Evolutionary conservation across 169 alveolate species (phyloP).

Genomic region (Cryptosporidium baileyi): DNA sequence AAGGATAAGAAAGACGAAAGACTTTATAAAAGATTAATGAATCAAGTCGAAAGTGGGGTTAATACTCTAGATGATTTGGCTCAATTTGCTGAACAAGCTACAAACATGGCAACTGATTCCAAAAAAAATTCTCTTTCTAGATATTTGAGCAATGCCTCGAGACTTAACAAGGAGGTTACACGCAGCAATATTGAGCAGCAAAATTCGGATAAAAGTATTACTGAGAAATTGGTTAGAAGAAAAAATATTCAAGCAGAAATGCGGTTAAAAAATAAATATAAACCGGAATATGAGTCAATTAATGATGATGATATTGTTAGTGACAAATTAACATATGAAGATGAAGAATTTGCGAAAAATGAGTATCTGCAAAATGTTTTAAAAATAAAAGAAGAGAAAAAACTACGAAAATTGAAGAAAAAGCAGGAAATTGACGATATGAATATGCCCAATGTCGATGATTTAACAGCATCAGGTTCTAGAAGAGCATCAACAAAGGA

Average conservation of each 20-base stretch:
- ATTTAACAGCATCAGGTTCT: constrained; percentile 31
- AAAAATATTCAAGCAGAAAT: constrained; percentile 5
- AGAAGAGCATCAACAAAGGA: constrained; percentile 75
- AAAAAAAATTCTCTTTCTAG: constrained; percentile 37
- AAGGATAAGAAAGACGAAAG: constrained; percentile 64
- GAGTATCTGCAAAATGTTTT: constrained; percentile 71
- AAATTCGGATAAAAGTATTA: constrained; percentile 52
- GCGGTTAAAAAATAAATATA: constrained; percentile 24
- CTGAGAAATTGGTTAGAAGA: constrained; percentile 41
- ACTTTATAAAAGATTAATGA: constrained; percentile 35
- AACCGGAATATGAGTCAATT: constrained; percentile 38
- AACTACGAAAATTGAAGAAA: constrained; percentile 71
- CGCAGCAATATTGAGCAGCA: constrained; percentile 3
- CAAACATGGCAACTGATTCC: constrained; percentile 51
- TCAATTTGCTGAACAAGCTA: constrained; percentile 65
- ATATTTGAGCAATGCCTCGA: constrained; percentile 32
- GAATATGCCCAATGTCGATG: constrained; percentile 69
- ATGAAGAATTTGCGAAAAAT: constrained; percentile 9
- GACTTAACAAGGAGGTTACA: constrained; percentile 4
- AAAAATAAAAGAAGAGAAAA: constrained; percentile 70
- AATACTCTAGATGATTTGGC: constrained; percentile 56
- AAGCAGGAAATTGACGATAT: constrained; percentile 72
- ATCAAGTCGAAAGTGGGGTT: constrained; percentile 52
- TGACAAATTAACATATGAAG: background rate
- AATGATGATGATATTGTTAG: constrained; percentile 30